Evolutionary conservation across 2,329 filamentous ascomycete species (phyloP).

Genomic region (Alternaria triticimaculans): DNA sequence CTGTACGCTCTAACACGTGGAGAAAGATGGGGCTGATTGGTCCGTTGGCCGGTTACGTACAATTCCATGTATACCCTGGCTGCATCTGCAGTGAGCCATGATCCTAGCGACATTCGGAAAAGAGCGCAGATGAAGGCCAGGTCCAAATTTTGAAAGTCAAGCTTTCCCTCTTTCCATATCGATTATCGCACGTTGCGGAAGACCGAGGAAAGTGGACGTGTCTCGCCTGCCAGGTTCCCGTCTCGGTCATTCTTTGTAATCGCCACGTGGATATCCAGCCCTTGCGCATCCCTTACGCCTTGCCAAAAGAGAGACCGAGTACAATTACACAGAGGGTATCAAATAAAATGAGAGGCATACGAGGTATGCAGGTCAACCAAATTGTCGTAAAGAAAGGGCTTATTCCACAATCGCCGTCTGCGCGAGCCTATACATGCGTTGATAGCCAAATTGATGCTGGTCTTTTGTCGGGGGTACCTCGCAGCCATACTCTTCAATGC

Average conservation of each 20-base stretch:
- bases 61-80: background rate
- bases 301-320: background rate
- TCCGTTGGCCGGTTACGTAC: background rate
- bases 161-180: background rate
- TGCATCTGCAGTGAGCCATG: background rate
- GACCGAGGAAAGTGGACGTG: background rate
- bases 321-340: background rate
- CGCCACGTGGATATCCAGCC: background rate
- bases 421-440: conserved; percentile 33
- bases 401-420: conserved; percentile 25
- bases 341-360: background rate
- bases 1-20: background rate
- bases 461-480: conserved; percentile 19
- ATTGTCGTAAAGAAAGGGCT: background rate
- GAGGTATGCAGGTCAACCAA: background rate
- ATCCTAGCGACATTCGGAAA: background rate
- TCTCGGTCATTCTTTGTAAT: background rate
- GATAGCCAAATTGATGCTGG: conserved; percentile 23
- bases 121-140: background rate
- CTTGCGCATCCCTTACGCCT: background rate
- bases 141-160: background rate
- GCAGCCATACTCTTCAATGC: conserved; percentile 35
- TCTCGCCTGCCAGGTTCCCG: background rate
- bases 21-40: background rate
- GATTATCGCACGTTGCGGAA: background rate